These are phyloP conservation scores for Euphorbia lathyris DNA, from an alignment of 345 rosid genomes.

Conservation along the genomic window DNA sequence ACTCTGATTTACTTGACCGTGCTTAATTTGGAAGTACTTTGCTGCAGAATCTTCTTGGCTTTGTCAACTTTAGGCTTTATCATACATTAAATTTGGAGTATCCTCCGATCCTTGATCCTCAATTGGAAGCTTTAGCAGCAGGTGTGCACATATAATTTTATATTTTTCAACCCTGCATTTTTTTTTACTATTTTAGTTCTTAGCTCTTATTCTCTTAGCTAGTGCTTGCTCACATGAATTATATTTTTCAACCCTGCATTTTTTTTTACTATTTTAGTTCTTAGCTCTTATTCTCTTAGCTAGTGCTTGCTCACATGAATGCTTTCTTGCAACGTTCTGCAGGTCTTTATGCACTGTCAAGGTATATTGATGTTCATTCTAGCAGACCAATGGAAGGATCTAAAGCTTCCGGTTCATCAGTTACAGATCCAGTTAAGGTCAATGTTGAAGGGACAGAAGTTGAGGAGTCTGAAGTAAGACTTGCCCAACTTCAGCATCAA, in stretches of 20 bases:
- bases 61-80: conserved; percentile 76
- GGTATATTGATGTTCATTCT: conserved; percentile 67
- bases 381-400: conserved; percentile 37
- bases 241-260: background rate
- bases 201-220: background rate
- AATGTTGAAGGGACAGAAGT: conserved; percentile 25
- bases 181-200: background rate
- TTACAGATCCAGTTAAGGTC: conserved; percentile 36
- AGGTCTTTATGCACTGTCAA: conserved; percentile 90
- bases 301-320: background rate
- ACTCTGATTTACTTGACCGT: background rate
- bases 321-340: conserved; percentile 22
- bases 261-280: background rate
- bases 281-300: background rate
- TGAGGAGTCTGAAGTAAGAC: conserved; percentile 77
- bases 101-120: conserved; percentile 90
- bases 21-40: conserved; percentile 1
- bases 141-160: conserved; percentile 39
- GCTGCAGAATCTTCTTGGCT: conserved; percentile 85
- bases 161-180: background rate
- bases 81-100: conserved; percentile 74
- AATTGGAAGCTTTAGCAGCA: conserved; percentile 86
- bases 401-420: conserved; percentile 39
- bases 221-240: too few relatives aligned
- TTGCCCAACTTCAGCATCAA: conserved; percentile 94